Evolutionary conservation across 2,329 filamentous ascomycete species (phyloP), one percentile per base, ranked within the genome.

Genomic region (Clathrospora elynae): DNA sequence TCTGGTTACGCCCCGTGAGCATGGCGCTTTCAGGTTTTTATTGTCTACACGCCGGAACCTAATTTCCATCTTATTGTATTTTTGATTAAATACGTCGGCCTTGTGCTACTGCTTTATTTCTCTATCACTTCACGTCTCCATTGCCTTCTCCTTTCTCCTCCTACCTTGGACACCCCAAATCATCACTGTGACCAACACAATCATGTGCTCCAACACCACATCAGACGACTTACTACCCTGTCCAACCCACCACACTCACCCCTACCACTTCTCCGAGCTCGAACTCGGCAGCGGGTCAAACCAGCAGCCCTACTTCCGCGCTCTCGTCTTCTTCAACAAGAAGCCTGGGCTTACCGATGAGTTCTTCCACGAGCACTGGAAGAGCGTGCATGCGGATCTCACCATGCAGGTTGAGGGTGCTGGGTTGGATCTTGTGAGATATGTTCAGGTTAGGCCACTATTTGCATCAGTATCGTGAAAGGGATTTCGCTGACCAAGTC

Each of bases 351-450:
- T 51, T 4, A 51, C 44, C 3, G 44, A 51, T 12, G 39, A 42
- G 5, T 51, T 51, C 25, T 51, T 51, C 44, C 48, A 51, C 25
- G 35, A 41, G 18, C 48, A 51, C 31, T 51, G 43, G 44, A 51
- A 51, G 36, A 45, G 31, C 12, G 40, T 51, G 12, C 44, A 51
- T 31, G 48, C 48, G 20, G 48, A 51, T 24, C 30, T 51, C n/a
- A 42, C 44, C 3, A 51, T 51, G 39, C 44, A 45, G 18, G 41
- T 43, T 5, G 20, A 44, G 25, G 33, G 35, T 26, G 30, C 33
- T 12, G 41, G 44, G 6, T 29, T 48, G 1, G 11, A 32, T 3
- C 13, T 51, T 11, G 26, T 39, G 6, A 20, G 48, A 22, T 51
- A 51, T 29, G 35, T 41, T 9, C 48, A 44, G 23, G 43, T 46